A percentile compares a stretch with the other conserved stretches of the same genome.
These are phyloP conservation scores for Albatrellus ellisii DNA, from an alignment of 768 basidiomycete genomes.

Conservation along the genomic window DNA sequence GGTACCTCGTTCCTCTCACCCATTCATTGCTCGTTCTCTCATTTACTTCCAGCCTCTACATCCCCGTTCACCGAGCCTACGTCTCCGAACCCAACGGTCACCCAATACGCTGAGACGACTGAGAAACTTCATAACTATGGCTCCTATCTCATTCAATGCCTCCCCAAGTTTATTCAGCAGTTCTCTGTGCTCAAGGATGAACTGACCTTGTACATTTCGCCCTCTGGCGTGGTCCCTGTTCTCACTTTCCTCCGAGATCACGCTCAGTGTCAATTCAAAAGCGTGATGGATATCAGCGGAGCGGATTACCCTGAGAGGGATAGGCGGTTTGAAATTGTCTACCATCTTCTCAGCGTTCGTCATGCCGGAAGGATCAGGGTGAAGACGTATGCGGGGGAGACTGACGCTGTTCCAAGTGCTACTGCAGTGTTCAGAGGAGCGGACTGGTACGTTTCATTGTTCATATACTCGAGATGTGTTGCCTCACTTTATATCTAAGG, in stretches of 20 bases:
- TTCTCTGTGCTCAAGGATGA: conserved; percentile 97
- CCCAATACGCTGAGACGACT: conserved; percentile 57
- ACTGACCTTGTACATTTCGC: conserved; percentile 77
- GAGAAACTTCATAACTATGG: conserved; percentile 83
- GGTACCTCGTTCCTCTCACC: conserved; percentile 24
- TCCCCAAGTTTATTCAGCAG: conserved; percentile 97
- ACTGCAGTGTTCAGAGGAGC: conserved; percentile 77
- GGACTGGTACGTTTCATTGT: conserved; percentile 58
- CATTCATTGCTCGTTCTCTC: not conserved
- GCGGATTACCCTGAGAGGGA: conserved; percentile 91
- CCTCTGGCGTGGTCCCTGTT: conserved; percentile 70
- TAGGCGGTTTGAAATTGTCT: conserved; percentile 94
- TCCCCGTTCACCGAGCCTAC: conserved; percentile 85
- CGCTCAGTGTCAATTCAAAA: conserved; percentile 89
- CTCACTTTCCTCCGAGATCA: conserved; percentile 93
- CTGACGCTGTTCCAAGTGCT: conserved; percentile 79
- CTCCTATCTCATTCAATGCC: conserved; percentile 83
- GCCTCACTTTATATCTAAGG: conserved; percentile 27
- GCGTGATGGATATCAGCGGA: conserved; percentile 85
- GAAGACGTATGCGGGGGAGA: conserved; percentile 95
- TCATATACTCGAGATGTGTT: conserved; percentile 2
- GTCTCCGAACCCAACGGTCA: conserved; percentile 74
- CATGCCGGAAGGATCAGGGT: conserved; percentile 82
- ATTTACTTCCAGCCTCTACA: conserved; percentile 33
- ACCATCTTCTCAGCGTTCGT: conserved; percentile 77